Evolutionary conservation across 2,329 filamentous ascomycete genomes (phyloP), one percentile per base, ranked within the genome.

Genomic region (Monosporascus cannonballus): DNA sequence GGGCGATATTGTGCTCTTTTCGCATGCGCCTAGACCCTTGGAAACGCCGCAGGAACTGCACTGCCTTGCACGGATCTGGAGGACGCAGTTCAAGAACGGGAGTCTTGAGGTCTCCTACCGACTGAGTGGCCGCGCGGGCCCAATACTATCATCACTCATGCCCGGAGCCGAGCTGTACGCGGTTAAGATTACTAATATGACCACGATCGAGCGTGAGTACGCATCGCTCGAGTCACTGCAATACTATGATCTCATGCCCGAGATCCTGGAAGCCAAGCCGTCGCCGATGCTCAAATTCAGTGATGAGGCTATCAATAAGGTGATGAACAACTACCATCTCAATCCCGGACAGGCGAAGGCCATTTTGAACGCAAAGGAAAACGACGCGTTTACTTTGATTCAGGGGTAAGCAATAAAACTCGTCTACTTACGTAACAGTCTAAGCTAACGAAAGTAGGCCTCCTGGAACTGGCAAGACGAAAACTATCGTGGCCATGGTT

Each of bases 401-500:
- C 94, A 99, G 73, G 94, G 88, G 83, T 86, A 76, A 67, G 76
- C 54, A 11, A 64, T 48, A 25, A 42, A 42, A 15, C 37, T 15
- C 18, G 3, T 15, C 25, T 15, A 6, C 37, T 42, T 45, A 14
- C 51, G 48, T 48, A 20, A 47, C 44, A 46, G 54, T 53, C 56
- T 55, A 57, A 50, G 54, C 67, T 73, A 67, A 71, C 68, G 58
- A 47, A 6, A 51, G 41, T 52, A 86, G 90, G 51, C 94, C 94
- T 49, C 94, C 94, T 1, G 94, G 94, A 69, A 96, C 94, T 4
- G 94, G 93, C 65, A 99, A 99, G 74, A 99, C 94, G 0, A 99
- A 99, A 69, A 99, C 94, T 0, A 99, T 99, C 55, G 83, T 96
- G 52, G 94, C 93, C 34, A 95, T 99, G 77, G 92, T 97, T 24